Base-by-base conservation (phyloP, 768 basidiomycete species). In the Hemileccinum rubropunctum region DNA sequence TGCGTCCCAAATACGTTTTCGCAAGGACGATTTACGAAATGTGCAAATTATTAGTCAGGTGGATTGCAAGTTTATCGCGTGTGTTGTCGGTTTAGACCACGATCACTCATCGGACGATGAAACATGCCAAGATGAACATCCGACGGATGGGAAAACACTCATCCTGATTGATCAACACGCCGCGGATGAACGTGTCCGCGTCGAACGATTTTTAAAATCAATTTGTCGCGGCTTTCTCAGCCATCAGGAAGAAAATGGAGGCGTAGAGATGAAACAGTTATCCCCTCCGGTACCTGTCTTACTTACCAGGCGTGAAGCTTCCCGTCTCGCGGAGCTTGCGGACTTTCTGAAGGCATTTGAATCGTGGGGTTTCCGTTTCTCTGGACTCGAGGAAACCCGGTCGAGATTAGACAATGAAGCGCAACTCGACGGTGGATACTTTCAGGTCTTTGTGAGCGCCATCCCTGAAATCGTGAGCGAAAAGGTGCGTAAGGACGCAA, bases 121-220 rank as follows among this genome's bases (percentile, higher is more conserved):
- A 48, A 30, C 51, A 35, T 47, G 48, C 42, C 56, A 67, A 37
- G 52, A 51, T 39, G 44, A 17, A 7, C 15, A 6, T 21, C 57
- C 57, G 41, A 56, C 65, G 26, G 56, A 36, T 35, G 54, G 50
- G 39, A 58, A 56, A 47, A 63, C 70, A 2, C 77, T 98, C 27
- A 74, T 95, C 28, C 76, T 98, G 45, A 77, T 99, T 41, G 97
- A 99, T 72, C 97, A 99, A 67, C 97, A 99, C 65, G 97, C 97
- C 12, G 95, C 95, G n/a, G 92, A 97, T 63, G 97, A 99, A 69
- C 84, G 97, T 18, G 73, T 98, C 39, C 83, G 95, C 18, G 91
- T 98, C 51, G 97, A 99, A 70, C 70, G 73, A 23, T 88, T 91
- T 65, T 75, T 95, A 58, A 77, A 75, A 54, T 80, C 82, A 41